Conservation (phyloP, 1,139 yeast species). For the Hyphopichia fennica region DNA sequence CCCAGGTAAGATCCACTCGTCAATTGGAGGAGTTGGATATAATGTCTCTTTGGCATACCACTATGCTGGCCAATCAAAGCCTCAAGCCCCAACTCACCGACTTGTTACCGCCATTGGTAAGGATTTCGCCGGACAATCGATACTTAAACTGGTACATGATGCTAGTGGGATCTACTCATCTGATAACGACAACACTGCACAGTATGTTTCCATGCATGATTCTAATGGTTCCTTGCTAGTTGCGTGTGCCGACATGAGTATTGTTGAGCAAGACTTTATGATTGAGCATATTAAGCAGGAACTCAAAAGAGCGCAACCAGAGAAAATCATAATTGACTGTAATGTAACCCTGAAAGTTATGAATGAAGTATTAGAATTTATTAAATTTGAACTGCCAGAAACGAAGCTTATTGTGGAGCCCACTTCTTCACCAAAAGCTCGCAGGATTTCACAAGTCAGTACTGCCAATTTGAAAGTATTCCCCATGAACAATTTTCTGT, state of each 20-base stretch:
- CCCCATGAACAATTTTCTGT: constrained; percentile 32
- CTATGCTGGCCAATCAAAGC: constrained; percentile 18
- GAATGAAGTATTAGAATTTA: constrained; percentile 31
- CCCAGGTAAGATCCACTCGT: constrained; percentile 58
- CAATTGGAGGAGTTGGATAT: constrained; percentile 84
- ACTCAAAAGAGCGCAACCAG: constrained; percentile 35
- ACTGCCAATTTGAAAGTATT: constrained; percentile 19
- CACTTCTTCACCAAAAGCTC: constrained; percentile 66
- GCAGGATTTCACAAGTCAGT: constrained; percentile 28
- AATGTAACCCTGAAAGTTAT: constrained; percentile 54
- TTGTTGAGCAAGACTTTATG: constrained; percentile 52
- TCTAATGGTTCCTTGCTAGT: constrained; percentile 60
- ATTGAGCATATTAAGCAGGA: constrained; percentile 36
- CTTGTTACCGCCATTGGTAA: constrained; percentile 63
- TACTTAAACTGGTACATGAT: constrained; percentile 36
- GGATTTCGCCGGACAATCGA: constrained; percentile 53
- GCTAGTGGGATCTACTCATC: constrained; percentile 37
- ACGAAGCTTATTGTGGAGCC: constrained; percentile 65
- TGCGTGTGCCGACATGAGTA: constrained; percentile 85
- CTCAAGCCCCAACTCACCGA: constrained; percentile 21
- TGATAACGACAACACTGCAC: constrained; percentile 50
- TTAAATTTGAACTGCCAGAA: constrained; percentile 12
- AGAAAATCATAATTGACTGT: constrained; percentile 62
- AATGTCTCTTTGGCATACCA: constrained; percentile 64
- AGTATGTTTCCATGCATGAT: constrained; percentile 70